phyloP scores from a whole-genome alignment of 2,329 filamentous ascomycete species.

The Hypocrella siamensis region DNA sequence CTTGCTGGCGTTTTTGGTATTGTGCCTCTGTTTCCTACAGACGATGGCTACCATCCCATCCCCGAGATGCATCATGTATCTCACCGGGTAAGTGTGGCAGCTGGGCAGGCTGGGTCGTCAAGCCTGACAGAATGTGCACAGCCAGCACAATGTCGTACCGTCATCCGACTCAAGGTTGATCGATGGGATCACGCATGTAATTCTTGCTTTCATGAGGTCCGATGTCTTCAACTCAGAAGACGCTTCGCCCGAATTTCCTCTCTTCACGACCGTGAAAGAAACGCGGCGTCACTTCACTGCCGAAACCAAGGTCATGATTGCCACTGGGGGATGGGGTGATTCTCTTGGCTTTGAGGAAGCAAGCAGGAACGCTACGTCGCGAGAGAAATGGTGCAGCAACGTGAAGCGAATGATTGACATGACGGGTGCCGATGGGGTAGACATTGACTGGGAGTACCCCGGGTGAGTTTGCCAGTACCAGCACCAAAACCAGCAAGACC shows the following conservation, averaged over 20 bases:
- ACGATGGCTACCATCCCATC: constrained; percentile 4
- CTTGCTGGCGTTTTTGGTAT: background rate
- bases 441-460: constrained; percentile 52
- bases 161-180: constrained; percentile 16
- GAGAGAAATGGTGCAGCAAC: constrained; percentile 46
- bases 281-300: constrained; percentile 31
- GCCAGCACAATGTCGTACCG: constrained; percentile 31
- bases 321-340: constrained; percentile 64
- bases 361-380: constrained; percentile 32
- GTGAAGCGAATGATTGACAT: constrained; percentile 44
- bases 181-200: constrained; percentile 36
- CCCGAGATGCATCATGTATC: constrained; percentile 29
- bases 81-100: constrained; percentile 26
- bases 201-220: constrained; percentile 41
- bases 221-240: constrained; percentile 30
- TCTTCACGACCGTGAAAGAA: constrained; percentile 35
- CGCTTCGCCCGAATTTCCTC: constrained; percentile 23
- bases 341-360: constrained; percentile 44
- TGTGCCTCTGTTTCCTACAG: constrained; percentile 3
- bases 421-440: constrained; percentile 48
- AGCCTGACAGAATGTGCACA: constrained; percentile 10
- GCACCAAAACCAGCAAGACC: background rate
- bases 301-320: constrained; percentile 48
- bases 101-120: background rate
- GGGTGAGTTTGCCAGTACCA: constrained; percentile 16